Percentiles rank a stretch among this genome's conserved stretches.
Evolutionary conservation across 2,329 filamentous ascomycete genomes (phyloP).

Genomic region (Daldinia sp.): DNA sequence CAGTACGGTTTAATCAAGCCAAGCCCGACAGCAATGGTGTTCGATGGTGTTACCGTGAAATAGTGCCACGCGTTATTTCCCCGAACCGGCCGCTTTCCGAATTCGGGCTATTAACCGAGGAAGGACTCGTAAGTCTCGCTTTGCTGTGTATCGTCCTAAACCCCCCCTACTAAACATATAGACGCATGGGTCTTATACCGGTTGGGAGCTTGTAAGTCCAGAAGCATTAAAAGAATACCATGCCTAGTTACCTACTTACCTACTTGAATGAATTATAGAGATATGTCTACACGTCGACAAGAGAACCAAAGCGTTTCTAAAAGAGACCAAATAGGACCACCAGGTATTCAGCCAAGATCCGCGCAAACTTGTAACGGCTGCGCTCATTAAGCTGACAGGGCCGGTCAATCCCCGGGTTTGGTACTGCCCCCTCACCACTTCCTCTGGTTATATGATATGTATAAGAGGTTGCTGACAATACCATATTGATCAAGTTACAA

Average conservation of each 20-base stretch:
- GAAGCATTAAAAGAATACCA: background rate
- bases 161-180: background rate
- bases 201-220: background rate
- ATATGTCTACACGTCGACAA: background rate
- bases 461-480: no score
- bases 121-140: slow-evolving; percentile 21
- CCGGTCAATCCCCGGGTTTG: slow-evolving; percentile 3
- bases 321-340: background rate
- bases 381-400: slow-evolving; percentile 17
- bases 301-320: no score
- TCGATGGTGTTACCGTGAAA: slow-evolving; percentile 29
- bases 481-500: slow-evolving; percentile 7
- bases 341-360: background rate
- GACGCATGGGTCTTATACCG: no score
- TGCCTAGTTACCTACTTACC: no score
- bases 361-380: background rate
- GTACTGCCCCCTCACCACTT: slow-evolving; percentile 6
- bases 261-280: background rate
- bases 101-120: slow-evolving; percentile 31
- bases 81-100: slow-evolving; percentile 24
- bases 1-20: slow-evolving; percentile 1
- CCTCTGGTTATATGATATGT: no score
- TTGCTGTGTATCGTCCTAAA: slow-evolving; percentile 4
- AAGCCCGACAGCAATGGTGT: slow-evolving; percentile 16
- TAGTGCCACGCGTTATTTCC: slow-evolving; percentile 29